phyloP scores from a whole-genome alignment of 306 rosid species.

The Vachellia collinsii region DNA sequence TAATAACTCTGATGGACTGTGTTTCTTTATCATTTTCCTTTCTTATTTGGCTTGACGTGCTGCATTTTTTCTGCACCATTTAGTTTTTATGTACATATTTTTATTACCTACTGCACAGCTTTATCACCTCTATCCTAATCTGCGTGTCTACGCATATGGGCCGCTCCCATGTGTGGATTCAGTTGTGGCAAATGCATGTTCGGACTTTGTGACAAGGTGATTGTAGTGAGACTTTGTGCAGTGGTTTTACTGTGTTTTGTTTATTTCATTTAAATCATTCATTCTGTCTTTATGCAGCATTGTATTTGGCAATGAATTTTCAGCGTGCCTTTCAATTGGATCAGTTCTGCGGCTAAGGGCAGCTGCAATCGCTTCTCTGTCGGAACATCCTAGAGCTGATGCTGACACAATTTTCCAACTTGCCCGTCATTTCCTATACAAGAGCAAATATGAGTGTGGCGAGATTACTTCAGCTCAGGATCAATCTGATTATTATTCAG shows the following conservation, averaged over 20 bases:
- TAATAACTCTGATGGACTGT: slow-evolving; percentile 12
- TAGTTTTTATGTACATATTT: slow-evolving; percentile 20
- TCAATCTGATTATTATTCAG: slow-evolving; percentile 45
- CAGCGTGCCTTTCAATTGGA: slow-evolving; percentile 82
- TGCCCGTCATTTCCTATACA: slow-evolving; percentile 59
- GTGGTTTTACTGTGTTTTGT: slow-evolving; percentile 15
- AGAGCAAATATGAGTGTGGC: slow-evolving; percentile 53
- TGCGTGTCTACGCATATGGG: slow-evolving; percentile 89
- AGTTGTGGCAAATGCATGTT: slow-evolving; percentile 79
- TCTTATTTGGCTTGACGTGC: slow-evolving; percentile 29
- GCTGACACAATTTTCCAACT: slow-evolving; percentile 64
- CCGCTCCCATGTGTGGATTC: slow-evolving; percentile 93
- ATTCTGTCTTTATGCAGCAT: slow-evolving; percentile 59
- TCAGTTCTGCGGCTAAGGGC: slow-evolving; percentile 85
- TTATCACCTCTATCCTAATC: slow-evolving; percentile 63
- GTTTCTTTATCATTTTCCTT: slow-evolving; percentile 15
- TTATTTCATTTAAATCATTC: slow-evolving; percentile 25
- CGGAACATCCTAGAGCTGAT: slow-evolving; percentile 69
- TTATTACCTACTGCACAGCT: slow-evolving; percentile 57
- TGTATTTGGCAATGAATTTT: slow-evolving; percentile 78
- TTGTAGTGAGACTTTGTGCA: slow-evolving; percentile 12
- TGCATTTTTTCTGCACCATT: slow-evolving; percentile 19
- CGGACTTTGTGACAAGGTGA: slow-evolving; percentile 85
- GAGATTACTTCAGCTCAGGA: slow-evolving; percentile 38
- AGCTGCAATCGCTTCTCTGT: slow-evolving; percentile 76